A percentile compares a stretch with the other conserved stretches of the same genome.
phyloP scores from a whole-genome alignment of 768 basidiomycete genomes.

The Tylopilus subfusipes region DNA sequence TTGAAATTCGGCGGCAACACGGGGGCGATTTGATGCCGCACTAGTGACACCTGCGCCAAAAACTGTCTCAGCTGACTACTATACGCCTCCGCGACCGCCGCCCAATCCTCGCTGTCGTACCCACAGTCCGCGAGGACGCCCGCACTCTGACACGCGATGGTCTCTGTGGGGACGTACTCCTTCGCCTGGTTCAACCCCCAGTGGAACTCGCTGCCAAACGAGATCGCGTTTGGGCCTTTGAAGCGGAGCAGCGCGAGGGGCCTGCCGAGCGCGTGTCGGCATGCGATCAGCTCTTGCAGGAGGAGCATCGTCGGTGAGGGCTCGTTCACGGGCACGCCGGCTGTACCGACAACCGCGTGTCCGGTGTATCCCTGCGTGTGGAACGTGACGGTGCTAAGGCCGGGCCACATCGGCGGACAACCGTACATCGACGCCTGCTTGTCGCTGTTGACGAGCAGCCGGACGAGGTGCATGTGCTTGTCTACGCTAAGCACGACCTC shows the following conservation, averaged over 20 bases:
- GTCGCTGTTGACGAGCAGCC: slow-evolving; percentile 33
- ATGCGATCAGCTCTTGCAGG: slow-evolving; percentile 26
- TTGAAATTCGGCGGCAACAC: slow-evolving; percentile 33
- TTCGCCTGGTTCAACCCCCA: slow-evolving; percentile 28
- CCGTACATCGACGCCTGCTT: slow-evolving; percentile 30
- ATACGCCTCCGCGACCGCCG: slow-evolving; percentile 28
- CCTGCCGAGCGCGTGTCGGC: slow-evolving; percentile 19
- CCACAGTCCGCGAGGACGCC: slow-evolving; percentile 28
- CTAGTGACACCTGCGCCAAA: slow-evolving; percentile 29
- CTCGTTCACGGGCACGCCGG: slow-evolving; percentile 27
- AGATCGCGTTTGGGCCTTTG: slow-evolving; percentile 29
- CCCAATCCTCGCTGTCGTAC: slow-evolving; percentile 25
- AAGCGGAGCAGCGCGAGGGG: slow-evolving; percentile 24
- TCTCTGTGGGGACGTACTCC: slow-evolving; percentile 24
- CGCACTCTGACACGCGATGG: slow-evolving; percentile 18
- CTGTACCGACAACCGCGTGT: slow-evolving; percentile 10
- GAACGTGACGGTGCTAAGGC: slow-evolving; percentile 24
- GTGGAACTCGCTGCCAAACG: slow-evolving; percentile 28
- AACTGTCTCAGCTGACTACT: slow-evolving; percentile 30
- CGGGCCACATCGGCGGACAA: slow-evolving; percentile 29
- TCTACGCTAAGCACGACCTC: slow-evolving; percentile 33
- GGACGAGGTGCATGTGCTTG: slow-evolving; percentile 27
- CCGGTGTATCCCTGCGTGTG: slow-evolving; percentile 30
- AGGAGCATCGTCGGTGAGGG: slow-evolving; percentile 30
- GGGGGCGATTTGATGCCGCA: slow-evolving; percentile 30